Evolutionary conservation across 2,329 filamentous ascomycete species (phyloP), one percentile per base, ranked within the genome.

Genomic region (Dryadomyces quercus-mongolicae): DNA sequence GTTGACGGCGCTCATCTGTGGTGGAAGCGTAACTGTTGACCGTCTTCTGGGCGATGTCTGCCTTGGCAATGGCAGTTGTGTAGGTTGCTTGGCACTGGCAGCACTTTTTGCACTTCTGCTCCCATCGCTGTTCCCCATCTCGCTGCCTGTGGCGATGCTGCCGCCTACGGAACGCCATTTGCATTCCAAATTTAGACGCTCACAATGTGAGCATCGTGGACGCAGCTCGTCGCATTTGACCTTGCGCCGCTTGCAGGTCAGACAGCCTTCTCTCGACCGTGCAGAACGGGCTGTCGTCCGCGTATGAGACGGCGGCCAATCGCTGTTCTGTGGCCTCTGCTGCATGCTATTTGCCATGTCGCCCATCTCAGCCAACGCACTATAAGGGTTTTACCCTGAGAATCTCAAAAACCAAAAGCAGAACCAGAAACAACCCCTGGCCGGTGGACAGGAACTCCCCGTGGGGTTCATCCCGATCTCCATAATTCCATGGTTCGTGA

Each of bases 181-280:
- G 62, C 76, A 80, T 49, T 77, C 70, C 22, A 80, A 66, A 55
- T 74, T 74, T 50, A 78, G 68, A 44, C 75, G 70, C 61, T 73
- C 73, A 64, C 76, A 80, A 60, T 78, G 76, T 51, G 67, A 72
- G 61, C 77, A 80, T 18, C 72, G 63, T 7, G 76, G 76, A 55
- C 73, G 70, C 57, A 72, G 70, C 64, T 79, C 75, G 59, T 78
- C 74, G 62, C 76, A 80, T 59, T 75, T 71, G 31, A 54, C 53
- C 36, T 54, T 58, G 43, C 52, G 59, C 77, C 77, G 64, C 69
- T 70, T 70, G 64, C 73, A 76, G 31, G 71, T 75, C 62, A 75
- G 66, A 64, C 73, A 75, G 55, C 71, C 71, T 16, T 70, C 56
- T n/a, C 56, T 43, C 13, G 56, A 58, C 16, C 56, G 56, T 8